Base-by-base conservation (phyloP, 257 asterid genomes). In the Plectranthus barbatus region DNA sequence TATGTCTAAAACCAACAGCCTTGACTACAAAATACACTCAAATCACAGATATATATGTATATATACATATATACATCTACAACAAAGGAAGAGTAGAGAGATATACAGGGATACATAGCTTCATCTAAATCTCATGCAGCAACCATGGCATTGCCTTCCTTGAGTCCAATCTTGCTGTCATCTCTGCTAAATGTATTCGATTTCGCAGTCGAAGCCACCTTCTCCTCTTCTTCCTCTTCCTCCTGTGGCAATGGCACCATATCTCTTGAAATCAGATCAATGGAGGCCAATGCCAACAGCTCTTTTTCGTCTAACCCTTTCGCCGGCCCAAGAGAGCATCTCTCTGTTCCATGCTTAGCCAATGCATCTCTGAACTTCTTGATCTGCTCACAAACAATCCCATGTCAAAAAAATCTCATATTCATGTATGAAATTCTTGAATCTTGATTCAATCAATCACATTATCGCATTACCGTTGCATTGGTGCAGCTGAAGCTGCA, bases 401-500 rank as follows among this genome's bases (percentile, higher is more conserved):
- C n/a, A n/a, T n/a, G n/a, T n/a, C n/a, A n/a, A n/a, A n/a, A n/a
- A n/a, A n/a, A n/a, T n/a, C n/a, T n/a, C n/a, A n/a, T n/a, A n/a
- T n/a, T 3, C 9, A 41, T 1, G 31, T 1, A 14, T n/a, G 13
- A 64, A 45, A n/a, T 41, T 9, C 14, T 21, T 2, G 21, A 23
- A 40, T 51, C 20, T 24, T 39, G 40, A 64, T 37, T 8, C 9
- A n/a, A 20, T 44, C 13, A 12, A 19, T 17, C 18, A 7, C 51
- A 14, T 12, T 12, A 42, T 42, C 18, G 2, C 4, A 0, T n/a
- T 66, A 91, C 98, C 0, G 98, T 91, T 58, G 98, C 93, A 72
- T 81, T 88, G 20, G 96, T 91, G 75, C 98, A 91, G 84, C 98
- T 91, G 67, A 91, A 88, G 83, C 94, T 91, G 64, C 96, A 84